Conservation (phyloP, 352 stramenopile species). For the Pythium diclinum region DNA sequence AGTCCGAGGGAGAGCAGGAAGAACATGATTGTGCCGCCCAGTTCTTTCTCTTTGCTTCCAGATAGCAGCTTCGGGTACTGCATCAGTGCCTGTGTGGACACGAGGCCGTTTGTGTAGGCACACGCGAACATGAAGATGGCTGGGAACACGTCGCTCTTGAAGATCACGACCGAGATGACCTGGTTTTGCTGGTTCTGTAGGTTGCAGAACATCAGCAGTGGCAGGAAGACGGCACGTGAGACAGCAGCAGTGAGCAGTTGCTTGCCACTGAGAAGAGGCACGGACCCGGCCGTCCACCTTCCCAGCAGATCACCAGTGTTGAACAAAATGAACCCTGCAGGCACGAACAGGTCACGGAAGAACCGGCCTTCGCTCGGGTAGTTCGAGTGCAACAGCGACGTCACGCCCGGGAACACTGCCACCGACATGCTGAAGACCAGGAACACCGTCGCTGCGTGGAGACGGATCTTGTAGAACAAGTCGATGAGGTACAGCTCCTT, state of each 20-base stretch:
- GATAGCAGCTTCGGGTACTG: constrained; percentile 58
- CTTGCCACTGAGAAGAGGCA: constrained; percentile 32
- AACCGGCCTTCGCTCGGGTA: constrained; percentile 42
- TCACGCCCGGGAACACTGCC: constrained; percentile 71
- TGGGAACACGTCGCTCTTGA: constrained; percentile 64
- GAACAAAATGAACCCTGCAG: constrained; percentile 76
- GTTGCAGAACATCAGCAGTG: constrained; percentile 76
- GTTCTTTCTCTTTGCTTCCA: constrained; percentile 62
- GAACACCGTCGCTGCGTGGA: constrained; percentile 60
- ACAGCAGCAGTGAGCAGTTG: constrained; percentile 41
- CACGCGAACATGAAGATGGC: constrained; percentile 53
- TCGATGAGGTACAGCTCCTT: constrained; percentile 30
- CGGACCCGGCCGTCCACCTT: constrained; percentile 41
- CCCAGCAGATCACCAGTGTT: constrained; percentile 73
- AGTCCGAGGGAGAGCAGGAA: constrained; percentile 75
- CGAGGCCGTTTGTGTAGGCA: constrained; percentile 69
- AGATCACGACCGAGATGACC: constrained; percentile 68
- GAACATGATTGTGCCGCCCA: constrained; percentile 79
- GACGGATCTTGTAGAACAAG: constrained; percentile 39
- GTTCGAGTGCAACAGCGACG: constrained; percentile 62
- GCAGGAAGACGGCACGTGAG: constrained; percentile 49
- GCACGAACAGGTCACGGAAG: constrained; percentile 68
- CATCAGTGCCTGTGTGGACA: constrained; percentile 77
- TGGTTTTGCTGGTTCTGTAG: constrained; percentile 64
- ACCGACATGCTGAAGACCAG: constrained; percentile 78